Conservation (phyloP, 768 basidiomycete species). For the Arthromyces matolae region DNA sequence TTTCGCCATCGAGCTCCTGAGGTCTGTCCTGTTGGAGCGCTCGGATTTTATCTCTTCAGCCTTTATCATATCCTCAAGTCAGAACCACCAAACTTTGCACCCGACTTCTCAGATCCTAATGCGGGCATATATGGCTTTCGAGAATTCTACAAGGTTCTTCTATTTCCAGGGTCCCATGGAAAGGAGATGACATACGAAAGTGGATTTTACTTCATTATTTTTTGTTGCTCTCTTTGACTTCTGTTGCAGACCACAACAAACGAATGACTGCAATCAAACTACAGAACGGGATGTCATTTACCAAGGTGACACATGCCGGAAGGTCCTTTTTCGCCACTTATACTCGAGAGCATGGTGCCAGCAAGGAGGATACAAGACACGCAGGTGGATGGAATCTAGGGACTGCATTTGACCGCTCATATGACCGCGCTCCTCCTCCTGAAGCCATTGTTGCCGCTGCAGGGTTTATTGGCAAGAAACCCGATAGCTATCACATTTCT, state of each 20-base stretch:
- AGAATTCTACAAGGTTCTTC: neutral
- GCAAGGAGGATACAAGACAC: neutral
- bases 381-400: neutral
- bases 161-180: neutral
- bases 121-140: neutral
- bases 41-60: neutral
- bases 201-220: neutral
- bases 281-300: neutral
- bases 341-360: neutral
- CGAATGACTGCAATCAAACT: neutral
- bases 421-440: neutral
- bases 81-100: neutral
- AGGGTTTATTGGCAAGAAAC: neutral
- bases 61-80: neutral
- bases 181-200: neutral
- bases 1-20: neutral
- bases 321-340: neutral
- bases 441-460: neutral
- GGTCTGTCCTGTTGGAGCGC: neutral
- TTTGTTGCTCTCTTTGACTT: neutral
- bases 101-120: neutral
- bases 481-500: neutral
- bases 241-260: neutral
- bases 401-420: neutral
- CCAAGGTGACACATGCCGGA: constrained; percentile 1